Conservation (phyloP, 2,329 filamentous ascomycete species). For the Neonectria punicea region DNA sequence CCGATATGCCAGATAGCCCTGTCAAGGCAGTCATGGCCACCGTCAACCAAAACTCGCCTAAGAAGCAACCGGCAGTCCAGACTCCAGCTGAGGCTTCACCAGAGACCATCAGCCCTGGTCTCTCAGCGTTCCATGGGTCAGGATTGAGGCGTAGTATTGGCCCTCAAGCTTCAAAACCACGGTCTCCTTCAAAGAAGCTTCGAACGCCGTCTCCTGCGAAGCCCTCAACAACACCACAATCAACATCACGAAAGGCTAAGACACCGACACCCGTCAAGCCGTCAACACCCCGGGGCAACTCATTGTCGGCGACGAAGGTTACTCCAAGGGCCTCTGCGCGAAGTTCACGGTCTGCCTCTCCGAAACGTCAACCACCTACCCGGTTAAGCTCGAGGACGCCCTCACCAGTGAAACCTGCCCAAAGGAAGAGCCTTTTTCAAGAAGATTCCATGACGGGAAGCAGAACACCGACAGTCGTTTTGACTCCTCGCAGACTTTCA, state of each 20-base stretch:
- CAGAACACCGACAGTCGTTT: slow-evolving; percentile 70
- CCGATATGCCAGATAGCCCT: slow-evolving; percentile 58
- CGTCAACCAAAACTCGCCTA: slow-evolving; percentile 35
- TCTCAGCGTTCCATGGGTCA: slow-evolving; percentile 63
- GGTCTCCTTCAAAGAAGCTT: slow-evolving; percentile 31
- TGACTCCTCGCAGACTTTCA: slow-evolving; percentile 69
- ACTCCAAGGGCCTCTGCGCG: slow-evolving; percentile 26
- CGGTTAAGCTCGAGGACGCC: slow-evolving; percentile 37
- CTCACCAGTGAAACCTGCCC: slow-evolving; percentile 36
- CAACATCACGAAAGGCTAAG: slow-evolving; percentile 26
- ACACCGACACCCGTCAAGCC: slow-evolving; percentile 42
- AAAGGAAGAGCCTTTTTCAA: slow-evolving; percentile 60
- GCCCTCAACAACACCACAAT: slow-evolving; percentile 33
- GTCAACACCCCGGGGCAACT: slow-evolving; percentile 34
- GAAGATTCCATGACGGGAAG: slow-evolving; percentile 63
- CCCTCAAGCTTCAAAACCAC: slow-evolving; percentile 55
- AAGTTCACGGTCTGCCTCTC: slow-evolving; percentile 33
- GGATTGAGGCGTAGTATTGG: slow-evolving; percentile 59
- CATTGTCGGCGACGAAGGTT: slow-evolving; percentile 24
- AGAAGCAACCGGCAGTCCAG: slow-evolving; percentile 38
- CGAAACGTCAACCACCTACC: slow-evolving; percentile 27
- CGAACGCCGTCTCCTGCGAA: slow-evolving; percentile 43
- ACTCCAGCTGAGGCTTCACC: slow-evolving; percentile 42
- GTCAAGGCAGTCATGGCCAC: slow-evolving; percentile 50
- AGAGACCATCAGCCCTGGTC: slow-evolving; percentile 62